Percentiles rank a stretch among this genome's conserved stretches.
Evolutionary conservation across 345 rosid species (phyloP).

Genomic region (Excoecaria agallocha): DNA sequence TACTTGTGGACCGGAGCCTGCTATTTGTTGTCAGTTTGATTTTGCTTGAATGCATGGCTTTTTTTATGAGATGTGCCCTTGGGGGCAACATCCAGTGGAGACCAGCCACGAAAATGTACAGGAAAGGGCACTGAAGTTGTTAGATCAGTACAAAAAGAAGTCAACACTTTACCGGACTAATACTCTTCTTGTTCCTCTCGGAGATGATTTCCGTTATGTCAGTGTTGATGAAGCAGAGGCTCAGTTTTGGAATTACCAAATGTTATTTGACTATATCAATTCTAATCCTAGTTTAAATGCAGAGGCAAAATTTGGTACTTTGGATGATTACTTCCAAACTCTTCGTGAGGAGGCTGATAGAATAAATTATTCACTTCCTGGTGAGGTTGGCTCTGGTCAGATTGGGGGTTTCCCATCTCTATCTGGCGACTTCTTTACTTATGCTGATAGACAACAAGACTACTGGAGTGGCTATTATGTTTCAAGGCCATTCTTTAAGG

Average conservation of each 20-base stretch:
- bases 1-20: conserved; percentile 99
- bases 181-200: conserved; percentile 93
- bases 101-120: conserved; percentile 74
- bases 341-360: conserved; percentile 85
- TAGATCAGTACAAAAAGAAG: conserved; percentile 96
- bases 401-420: conserved; percentile 92
- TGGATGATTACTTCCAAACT: conserved; percentile 80
- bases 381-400: conserved; percentile 76
- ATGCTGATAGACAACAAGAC: conserved; percentile 87
- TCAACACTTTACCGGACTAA: conserved; percentile 80
- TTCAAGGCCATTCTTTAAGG: conserved; percentile 97
- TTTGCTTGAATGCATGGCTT: conserved; percentile 71
- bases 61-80: conserved; percentile 74
- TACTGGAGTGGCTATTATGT: conserved; percentile 99
- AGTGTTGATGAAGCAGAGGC: conserved; percentile 86
- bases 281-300: conserved; percentile 79
- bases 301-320: conserved; percentile 86
- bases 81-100: conserved; percentile 75
- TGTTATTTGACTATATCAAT: conserved; percentile 85
- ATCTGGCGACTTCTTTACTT: conserved; percentile 96
- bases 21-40: conserved; percentile 96
- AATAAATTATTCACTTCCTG: conserved; percentile 72
- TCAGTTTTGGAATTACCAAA: conserved; percentile 90
- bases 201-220: conserved; percentile 92
- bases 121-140: conserved; percentile 74